Evolutionary conservation across 1,284 basidiomycete genomes (phyloP).

Genomic region (Cryptococcus hybrid): DNA sequence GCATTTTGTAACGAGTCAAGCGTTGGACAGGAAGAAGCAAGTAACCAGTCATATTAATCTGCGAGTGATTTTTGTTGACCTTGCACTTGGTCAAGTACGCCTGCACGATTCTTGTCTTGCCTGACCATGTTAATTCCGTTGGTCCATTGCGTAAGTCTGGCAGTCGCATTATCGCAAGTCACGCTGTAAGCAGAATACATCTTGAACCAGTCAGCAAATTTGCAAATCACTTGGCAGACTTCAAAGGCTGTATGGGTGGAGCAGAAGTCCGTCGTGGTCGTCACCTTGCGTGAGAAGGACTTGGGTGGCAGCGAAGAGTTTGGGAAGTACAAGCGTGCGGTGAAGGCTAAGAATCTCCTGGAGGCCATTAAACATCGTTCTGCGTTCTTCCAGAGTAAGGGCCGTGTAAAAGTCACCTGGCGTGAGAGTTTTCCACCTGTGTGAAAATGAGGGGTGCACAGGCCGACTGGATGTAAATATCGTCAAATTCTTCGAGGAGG

Average conservation of each 20-base stretch:
- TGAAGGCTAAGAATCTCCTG: neutral
- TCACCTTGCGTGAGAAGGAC: neutral
- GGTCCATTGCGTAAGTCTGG: neutral
- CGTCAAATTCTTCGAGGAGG: neutral
- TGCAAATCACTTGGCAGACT: neutral
- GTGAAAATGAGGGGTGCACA: neutral
- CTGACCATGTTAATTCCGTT: neutral
- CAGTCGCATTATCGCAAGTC: neutral
- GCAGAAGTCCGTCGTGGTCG: neutral
- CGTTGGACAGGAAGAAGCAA: conserved; percentile 1
- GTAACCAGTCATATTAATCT: neutral
- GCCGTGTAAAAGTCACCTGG: neutral
- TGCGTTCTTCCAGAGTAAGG: neutral
- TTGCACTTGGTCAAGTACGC: too few species aligned
- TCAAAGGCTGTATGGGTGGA: neutral
- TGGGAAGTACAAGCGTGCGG: neutral
- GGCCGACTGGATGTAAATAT: neutral
- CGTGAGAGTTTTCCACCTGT: neutral
- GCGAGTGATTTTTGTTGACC: neutral
- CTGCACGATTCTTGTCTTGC: neutral
- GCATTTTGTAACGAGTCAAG: conserved; percentile 1
- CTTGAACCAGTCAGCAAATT: neutral
- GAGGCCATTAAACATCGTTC: neutral
- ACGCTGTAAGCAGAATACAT: conserved; percentile 2
- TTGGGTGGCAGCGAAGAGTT: neutral